Base-by-base conservation (phyloP, 345 rosid species). In the Camelina neglecta region DNA sequence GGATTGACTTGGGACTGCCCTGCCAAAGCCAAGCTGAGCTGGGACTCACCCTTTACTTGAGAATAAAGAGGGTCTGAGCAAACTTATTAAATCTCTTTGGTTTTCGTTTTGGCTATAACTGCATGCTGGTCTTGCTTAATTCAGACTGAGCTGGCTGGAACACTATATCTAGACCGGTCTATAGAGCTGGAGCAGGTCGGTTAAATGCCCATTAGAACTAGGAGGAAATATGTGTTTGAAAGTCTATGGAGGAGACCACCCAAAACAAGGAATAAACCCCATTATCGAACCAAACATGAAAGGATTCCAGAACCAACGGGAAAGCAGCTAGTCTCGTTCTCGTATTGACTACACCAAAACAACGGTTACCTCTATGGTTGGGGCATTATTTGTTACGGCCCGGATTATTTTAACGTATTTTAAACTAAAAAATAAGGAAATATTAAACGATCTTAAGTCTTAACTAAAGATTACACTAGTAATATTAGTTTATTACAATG, bases 301-400 rank as follows among this genome's bases (percentile, higher is more conserved):
- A 35, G 26, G 29, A 36, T 24, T 50, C 36, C 38, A 49, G 9
- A 2, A 59, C 67, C 39, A 49, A 13, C n/a, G 24, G 24, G 3
- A 11, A 24, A 49, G 7, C 31, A 56, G 35, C 70, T 26, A 31
- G 39, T 5, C 6, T 39, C 33, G 26, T 24, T 1, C 26, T 24
- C 4, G 61, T 62, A 39, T 51, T 39, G 54, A 53, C 60, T 36
- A 33, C 4, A 42, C 23, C 41, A 36, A 66, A 47, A 57, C 31
- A 44, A 47, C 59, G 3, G 23, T 45, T 35, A 74, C 67, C 53
- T 42, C 53, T 42, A 56, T 63, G 15, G 48, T n/a, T 62, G 60
- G 75, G 53, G 33, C 11, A 54, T 12, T n/a, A n/a, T 8, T 45
- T 29, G 12, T 48, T 45, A 42, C 15, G 16, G 29, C 33, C 31